Evolutionary conservation across 768 basidiomycete genomes (phyloP), one percentile per base, ranked within the genome.

Genomic region (Mrakia gelida): DNA sequence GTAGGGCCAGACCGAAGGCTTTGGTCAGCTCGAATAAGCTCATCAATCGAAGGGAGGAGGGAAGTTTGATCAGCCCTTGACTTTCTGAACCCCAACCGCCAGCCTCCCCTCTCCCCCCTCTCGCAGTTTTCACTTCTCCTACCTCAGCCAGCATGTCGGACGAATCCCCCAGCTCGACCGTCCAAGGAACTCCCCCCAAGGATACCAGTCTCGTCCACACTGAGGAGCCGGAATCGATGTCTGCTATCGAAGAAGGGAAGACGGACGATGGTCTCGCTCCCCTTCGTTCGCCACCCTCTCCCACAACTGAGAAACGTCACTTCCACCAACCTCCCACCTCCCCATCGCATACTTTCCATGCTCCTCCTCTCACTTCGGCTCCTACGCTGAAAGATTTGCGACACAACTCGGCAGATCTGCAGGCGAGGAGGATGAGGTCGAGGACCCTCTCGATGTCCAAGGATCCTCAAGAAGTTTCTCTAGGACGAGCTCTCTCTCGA

Each of bases 311-410:
- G 34, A 70, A 70, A 38, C 49, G 18, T 18, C 23, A 45, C 5
- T 26, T 70, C 38, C 34, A 70, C 18, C 18, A 13, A 23, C 23
- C 34, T 38, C 65, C 30, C 3, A 11, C 15, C 0, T 2, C 67
- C 43, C 38, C 34, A 2, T 41, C 67, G 41, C 4, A 9, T 16
- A n/a, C 18, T 5, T 23, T 34, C 13, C 65, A 52, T 16, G 68
- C 75, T 6, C 75, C 68, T 28, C 56, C 75, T 41, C 23, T 59
- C 23, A 13, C 8, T 10, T 43, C 68, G 0, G 30, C 41, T 6
- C 77, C 77, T 11, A 78, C 77, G 41, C 65, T 78, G 34, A 70
- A 70, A 73, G 77, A 78, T 34, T n/a, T 78, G 9, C 49, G 65
- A 13, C 63, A 23, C n/a, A 63, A 67, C 61, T 18, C 26, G 4